Conservation (phyloP, 495 filamentous ascomycete genomes). For the Podospora bellae-mahoneyi region DNA sequence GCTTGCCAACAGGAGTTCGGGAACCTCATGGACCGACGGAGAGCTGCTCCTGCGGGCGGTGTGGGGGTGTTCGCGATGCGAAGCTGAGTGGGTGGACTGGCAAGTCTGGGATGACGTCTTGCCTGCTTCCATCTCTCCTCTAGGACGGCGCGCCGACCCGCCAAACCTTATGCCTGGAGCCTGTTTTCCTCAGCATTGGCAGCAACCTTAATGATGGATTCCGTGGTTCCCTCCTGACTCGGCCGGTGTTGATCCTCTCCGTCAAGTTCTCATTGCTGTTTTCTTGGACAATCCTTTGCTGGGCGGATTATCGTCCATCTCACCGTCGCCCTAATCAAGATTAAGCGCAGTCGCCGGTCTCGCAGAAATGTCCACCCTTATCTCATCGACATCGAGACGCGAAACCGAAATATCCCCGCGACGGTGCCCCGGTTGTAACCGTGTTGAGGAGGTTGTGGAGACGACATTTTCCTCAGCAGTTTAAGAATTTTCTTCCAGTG, state of each 20-base stretch:
- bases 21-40: not conserved
- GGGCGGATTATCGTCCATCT: not conserved
- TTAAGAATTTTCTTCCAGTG: not conserved
- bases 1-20: not conserved
- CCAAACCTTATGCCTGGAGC: not conserved
- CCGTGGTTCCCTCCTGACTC: not conserved
- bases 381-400: not conserved
- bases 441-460: not conserved
- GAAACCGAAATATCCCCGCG: slow-evolving; percentile 4
- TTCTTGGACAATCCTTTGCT: not conserved
- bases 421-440: not conserved
- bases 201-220: not conserved
- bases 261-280: not conserved
- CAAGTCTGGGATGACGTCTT: not conserved
- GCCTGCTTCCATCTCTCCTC: not conserved
- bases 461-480: not conserved
- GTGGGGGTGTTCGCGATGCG: not conserved
- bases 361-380: not conserved
- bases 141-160: not conserved
- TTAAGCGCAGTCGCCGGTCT: not conserved
- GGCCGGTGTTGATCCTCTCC: not conserved
- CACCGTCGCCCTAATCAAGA: not conserved
- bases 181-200: not conserved
- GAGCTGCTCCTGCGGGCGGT: not conserved
- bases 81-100: not conserved